Evolutionary conservation across 208 protist species (phyloP), one percentile per base, ranked within the genome.

Genomic region (Phytomonas sp.): DNA sequence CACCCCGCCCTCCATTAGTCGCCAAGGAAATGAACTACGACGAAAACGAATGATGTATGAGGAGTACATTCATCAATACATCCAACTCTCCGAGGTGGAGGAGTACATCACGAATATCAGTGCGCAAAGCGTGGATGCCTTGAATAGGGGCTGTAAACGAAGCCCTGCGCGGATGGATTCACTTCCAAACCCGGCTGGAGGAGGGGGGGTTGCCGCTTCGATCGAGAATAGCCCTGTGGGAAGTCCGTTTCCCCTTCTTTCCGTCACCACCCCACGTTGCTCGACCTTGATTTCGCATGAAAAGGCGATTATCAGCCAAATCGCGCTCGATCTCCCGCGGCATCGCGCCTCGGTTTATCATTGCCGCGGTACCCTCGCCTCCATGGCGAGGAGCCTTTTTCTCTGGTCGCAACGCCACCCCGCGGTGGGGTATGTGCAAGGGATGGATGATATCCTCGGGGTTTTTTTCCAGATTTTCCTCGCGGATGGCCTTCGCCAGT

Each of bases 351-450:
- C 87, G 17, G 26, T 96, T 20, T 94, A 90, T 66, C 87, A 87
- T 68, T 66, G 68, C 59, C 34, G 70, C 15, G 71, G 73, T 32
- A 79, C 82, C 17, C 68, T 77, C 4, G 73, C 77, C n/a, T 66
- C 75, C 23, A 79, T 98, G 64, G 82, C 93, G 53, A 81, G 93
- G 29, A 88, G 96, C 33, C 71, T 98, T 6, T 98, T 97, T 66
- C 73, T 98, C 20, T 98, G 93, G 92, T 81, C 91, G 0, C 85
- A 96, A 46, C 84, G 94, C 1, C 96, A 98, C 78, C 96, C 97
- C 11, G 96, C 94, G 1, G 90, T 92, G 33, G 95, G 94, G 6
- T 98, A 98, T 75, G 96, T 98, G 62, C 95, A 98, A 74, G 97
- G 97, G 68, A 97, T 98, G 79, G 97, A 98, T 68, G 97, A 98